These are phyloP conservation scores for Pseudocercospora pini-densiflorae DNA, from an alignment of 2,329 filamentous ascomycete genomes.

Conservation along the genomic window DNA sequence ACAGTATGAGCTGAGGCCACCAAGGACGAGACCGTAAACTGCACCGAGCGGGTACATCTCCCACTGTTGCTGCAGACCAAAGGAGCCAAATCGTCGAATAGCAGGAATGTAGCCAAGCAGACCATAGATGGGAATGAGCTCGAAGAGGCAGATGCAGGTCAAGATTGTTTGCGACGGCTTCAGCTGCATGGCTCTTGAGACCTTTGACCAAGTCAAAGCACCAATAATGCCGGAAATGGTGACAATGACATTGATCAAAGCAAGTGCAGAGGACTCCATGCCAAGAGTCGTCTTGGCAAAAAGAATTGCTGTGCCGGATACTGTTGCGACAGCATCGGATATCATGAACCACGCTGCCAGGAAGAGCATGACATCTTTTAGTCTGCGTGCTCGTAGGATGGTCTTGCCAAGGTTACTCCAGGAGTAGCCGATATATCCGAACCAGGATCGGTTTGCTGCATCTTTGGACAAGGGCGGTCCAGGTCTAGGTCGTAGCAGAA, in stretches of 20 bases:
- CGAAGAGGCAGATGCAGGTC: slow-evolving; percentile 87
- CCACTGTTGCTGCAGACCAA: slow-evolving; percentile 91
- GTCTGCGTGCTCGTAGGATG: slow-evolving; percentile 70
- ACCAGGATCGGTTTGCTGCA: slow-evolving; percentile 41
- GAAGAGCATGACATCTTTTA: slow-evolving; percentile 77
- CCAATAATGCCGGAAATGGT: slow-evolving; percentile 83
- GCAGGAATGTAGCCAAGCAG: slow-evolving; percentile 85
- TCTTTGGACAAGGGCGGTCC: slow-evolving; percentile 68
- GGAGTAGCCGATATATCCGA: slow-evolving; percentile 77
- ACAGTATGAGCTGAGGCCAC: slow-evolving; percentile 91
- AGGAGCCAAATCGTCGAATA: slow-evolving; percentile 72
- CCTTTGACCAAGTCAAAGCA: slow-evolving; percentile 84
- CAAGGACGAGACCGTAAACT: slow-evolving; percentile 90
- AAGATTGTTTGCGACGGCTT: slow-evolving; percentile 86
- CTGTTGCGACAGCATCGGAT: slow-evolving; percentile 91
- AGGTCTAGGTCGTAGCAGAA: slow-evolving; percentile 86
- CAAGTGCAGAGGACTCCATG: slow-evolving; percentile 87
- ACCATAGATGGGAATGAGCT: slow-evolving; percentile 90
- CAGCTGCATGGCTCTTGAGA: slow-evolving; percentile 72
- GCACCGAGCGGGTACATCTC: slow-evolving; percentile 95
- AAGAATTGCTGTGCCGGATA: slow-evolving; percentile 89
- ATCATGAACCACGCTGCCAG: slow-evolving; percentile 92
- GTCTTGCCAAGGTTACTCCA: slow-evolving; percentile 89
- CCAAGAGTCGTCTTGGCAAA: slow-evolving; percentile 93
- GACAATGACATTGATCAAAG: slow-evolving; percentile 90